A percentile compares a stretch with the other conserved stretches of the same genome.
phyloP scores from a whole-genome alignment of 352 stramenopile species.

The Phytophthora colocasiae region DNA sequence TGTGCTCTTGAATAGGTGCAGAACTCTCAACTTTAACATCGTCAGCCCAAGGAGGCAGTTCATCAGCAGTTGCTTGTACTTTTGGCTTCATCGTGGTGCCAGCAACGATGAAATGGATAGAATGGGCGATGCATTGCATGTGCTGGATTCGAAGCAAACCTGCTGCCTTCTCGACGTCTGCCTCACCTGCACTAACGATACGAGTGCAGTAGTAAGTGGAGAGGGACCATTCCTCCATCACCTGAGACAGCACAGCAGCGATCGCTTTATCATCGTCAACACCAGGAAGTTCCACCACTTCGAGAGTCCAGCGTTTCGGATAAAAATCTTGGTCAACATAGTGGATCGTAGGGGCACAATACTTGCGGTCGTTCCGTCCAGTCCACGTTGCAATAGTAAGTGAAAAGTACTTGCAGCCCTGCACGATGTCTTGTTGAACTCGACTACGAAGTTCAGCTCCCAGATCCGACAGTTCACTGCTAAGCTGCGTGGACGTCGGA shows the following conservation, averaged over 20 bases:
- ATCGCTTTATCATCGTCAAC: conserved; percentile 1
- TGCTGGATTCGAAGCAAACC: too few relatives aligned
- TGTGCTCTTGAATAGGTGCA: too few relatives aligned
- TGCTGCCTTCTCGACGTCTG: too few relatives aligned
- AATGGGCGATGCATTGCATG: too few relatives aligned
- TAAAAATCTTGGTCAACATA: conserved; percentile 14
- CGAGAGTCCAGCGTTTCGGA: conserved; percentile 9
- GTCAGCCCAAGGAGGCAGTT: too few relatives aligned
- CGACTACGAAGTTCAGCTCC: too few relatives aligned
- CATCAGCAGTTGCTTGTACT: too few relatives aligned
- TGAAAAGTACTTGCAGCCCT: conserved; percentile 10
- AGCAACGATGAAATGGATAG: too few relatives aligned
- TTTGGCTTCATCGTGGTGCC: too few relatives aligned
- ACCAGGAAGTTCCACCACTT: conserved; percentile 15
- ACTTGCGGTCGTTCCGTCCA: conserved; percentile 9
- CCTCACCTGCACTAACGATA: background rate
- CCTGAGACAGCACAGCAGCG: background rate
- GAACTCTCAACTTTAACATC: too few relatives aligned
- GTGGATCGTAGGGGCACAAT: conserved; percentile 18
- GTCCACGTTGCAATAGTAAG: conserved; percentile 18
- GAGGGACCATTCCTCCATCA: conserved; percentile 2
- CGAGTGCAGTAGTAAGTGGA: background rate
- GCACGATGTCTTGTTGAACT: too few relatives aligned
- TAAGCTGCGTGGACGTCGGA: conserved; percentile 4
- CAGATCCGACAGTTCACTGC: background rate